Conservation (phyloP, 2,329 filamentous ascomycete genomes). For the Curvularia verruculosa region DNA sequence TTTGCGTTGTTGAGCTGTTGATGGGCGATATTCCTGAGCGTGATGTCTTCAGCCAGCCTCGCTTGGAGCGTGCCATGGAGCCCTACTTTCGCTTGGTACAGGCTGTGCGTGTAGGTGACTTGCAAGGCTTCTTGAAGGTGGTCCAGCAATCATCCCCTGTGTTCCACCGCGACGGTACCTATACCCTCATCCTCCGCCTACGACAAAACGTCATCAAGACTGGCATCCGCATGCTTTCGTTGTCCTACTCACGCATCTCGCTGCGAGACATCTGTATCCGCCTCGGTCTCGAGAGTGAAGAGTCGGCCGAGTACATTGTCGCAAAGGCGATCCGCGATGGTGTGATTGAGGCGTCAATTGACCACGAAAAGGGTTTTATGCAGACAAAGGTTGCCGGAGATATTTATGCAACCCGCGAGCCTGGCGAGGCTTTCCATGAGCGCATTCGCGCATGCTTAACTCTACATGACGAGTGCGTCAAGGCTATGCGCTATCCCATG, state of each 20-base stretch:
- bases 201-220: conserved; percentile 99
- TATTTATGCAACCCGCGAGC: conserved; percentile 93
- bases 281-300: conserved; percentile 89
- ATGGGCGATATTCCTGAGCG: conserved; percentile 99
- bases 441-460: conserved; percentile 90
- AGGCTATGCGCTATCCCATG: conserved; percentile 99
- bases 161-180: conserved; percentile 93
- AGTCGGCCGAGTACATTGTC: conserved; percentile 98
- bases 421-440: conserved; percentile 96
- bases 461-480: conserved; percentile 96
- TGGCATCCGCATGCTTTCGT: conserved; percentile 97
- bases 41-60: conserved; percentile 87
- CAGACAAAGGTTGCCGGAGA: conserved; percentile 97
- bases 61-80: conserved; percentile 83
- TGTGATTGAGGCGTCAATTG: conserved; percentile 92
- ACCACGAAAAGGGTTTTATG: conserved; percentile 96
- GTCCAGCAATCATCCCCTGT: conserved; percentile 80
- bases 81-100: conserved; percentile 95
- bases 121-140: conserved; percentile 88
- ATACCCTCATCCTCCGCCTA: conserved; percentile 91
- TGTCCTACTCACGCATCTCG: conserved; percentile 97
- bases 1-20: conserved; percentile 92
- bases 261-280: conserved; percentile 97
- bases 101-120: conserved; percentile 93
- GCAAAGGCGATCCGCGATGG: conserved; percentile 98